Conservation (phyloP, 192 early-diverging fungal genomes). For the Dispira simplex region DNA sequence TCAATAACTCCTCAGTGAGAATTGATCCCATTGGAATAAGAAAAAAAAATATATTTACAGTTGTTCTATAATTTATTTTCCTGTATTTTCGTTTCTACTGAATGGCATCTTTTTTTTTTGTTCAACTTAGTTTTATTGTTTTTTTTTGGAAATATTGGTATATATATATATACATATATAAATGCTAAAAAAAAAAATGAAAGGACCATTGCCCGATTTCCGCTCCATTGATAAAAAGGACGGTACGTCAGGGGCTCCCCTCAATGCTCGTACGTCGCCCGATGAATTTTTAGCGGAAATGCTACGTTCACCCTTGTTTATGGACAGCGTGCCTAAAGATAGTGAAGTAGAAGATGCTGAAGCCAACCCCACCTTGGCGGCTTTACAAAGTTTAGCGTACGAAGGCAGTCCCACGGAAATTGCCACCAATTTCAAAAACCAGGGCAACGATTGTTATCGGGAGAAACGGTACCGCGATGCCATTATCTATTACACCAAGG, state of each 20-base stretch:
- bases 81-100: too few relatives aligned
- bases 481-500: conserved; percentile 75
- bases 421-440: conserved; percentile 86
- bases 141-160: too few relatives aligned
- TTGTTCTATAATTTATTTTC: too few relatives aligned
- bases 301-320: conserved; percentile 85
- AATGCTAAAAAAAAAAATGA: not conserved
- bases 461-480: conserved; percentile 50
- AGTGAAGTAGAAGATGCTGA: conserved; percentile 23
- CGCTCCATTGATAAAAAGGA: not conserved
- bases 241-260: not conserved
- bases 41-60: too few relatives aligned
- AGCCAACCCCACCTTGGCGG: conserved; percentile 60
- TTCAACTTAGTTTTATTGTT: too few relatives aligned
- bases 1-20: too few relatives aligned
- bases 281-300: conserved; percentile 40
- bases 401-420: conserved; percentile 89
- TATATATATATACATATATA: not conserved
- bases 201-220: not conserved
- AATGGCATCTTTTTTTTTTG: too few relatives aligned
- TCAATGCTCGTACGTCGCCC: not conserved
- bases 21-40: too few relatives aligned
- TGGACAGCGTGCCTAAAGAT: conserved; percentile 51
- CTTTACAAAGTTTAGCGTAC: conserved; percentile 69
- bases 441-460: conserved; percentile 89